Base-by-base conservation (phyloP, 1,284 basidiomycete species). In the Cerioporus squamosus region DNA sequence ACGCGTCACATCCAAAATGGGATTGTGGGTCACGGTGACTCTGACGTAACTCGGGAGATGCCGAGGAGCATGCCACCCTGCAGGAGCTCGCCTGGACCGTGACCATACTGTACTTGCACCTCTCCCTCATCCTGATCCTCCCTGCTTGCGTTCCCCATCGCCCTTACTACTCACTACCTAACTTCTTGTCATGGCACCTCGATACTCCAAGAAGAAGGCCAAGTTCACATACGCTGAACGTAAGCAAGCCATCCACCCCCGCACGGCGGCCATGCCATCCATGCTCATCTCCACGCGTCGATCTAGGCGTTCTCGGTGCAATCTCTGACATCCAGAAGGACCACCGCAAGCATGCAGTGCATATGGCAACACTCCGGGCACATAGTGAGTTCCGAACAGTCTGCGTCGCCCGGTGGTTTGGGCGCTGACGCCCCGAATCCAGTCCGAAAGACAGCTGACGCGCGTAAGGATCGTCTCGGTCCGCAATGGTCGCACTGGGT, bases 401-500 rank as follows among this genome's bases (percentile, higher is more conserved):
- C 17, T 26, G 18, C 39, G 44, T n/a, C n/a, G 38, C 20, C 26
- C 22, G 15, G 33, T 38, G 33, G 10, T 45, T 33, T 48, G 50
- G 43, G 33, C 33, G 14, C 33, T 36, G 12, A 36, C 9, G 3
- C 33, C 14, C 3, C 33, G 33, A 36, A 36, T 14, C 33, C 42
- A 83, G 82, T 83, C 15, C 78, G 75, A 57, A 83, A 77, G 66
- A 79, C 71, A 52, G 82, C 81, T 2, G 66, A 77, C 36, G 72
- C 70, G n/a, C 75, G 74, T 44, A 73, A 78, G 53, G 81, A 82
- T 51, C 77, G 73, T 52, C 71, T 84, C 17, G 81, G 82, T 4
- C 79, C 79, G 3, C 72, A 78, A 44, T 84, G 82, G 81, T 69
- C 74, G n/a, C 76, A 69, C 23, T 81, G 78, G 76, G 77, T 84